Evolutionary conservation across 257 asterid species (phyloP), one percentile per base, ranked within the genome.

Genomic region (Salvia rosmarinus): DNA sequence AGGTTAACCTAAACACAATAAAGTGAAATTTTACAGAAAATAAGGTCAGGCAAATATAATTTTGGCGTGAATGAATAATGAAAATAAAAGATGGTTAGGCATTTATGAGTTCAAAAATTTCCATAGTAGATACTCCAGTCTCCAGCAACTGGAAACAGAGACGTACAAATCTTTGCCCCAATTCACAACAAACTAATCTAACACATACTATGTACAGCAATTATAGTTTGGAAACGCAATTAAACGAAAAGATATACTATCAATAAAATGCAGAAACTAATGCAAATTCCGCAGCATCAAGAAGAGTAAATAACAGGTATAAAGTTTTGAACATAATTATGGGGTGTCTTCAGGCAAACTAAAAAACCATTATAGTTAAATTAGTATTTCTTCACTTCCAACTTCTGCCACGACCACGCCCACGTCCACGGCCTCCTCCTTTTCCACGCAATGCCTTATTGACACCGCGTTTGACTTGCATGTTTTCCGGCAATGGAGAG

Each of bases 401-500:
- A 8, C 97, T 87, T 59, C 83, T 75, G 59, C 96, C 89, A 25
- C 90, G 85, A 3, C 81, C 85, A 9, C 90, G 67, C 0, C 90
- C 83, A 0, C 94, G 73, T 4, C 85, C 82, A 1, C 86, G 82
- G 1, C 89, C 87, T 4, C 90, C 87, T 9, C 91, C 91, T 16
- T 78, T 87, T 51, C 86, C 89, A 37, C 89, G 90, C 60, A 84
- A 56, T 3, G 83, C 86, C 80, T 77, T 86, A 65, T 86, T 90
- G 46, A 75, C 97, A 67, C 87, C 85, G 0, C 82, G 80, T 74
- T 86, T 89, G 74, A 81, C 47, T 68, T 86, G 97, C 95, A 94
- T 90, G 87, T 79, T 85, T 19, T 83, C 95, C 0, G 98, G 98
- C 79, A 93, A 74, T 37, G 98, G 97, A 52, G 74, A 83, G 3